These are phyloP conservation scores for Colletotrichum agaves DNA, from an alignment of 2,329 filamentous ascomycete species.

Conservation along the genomic window DNA sequence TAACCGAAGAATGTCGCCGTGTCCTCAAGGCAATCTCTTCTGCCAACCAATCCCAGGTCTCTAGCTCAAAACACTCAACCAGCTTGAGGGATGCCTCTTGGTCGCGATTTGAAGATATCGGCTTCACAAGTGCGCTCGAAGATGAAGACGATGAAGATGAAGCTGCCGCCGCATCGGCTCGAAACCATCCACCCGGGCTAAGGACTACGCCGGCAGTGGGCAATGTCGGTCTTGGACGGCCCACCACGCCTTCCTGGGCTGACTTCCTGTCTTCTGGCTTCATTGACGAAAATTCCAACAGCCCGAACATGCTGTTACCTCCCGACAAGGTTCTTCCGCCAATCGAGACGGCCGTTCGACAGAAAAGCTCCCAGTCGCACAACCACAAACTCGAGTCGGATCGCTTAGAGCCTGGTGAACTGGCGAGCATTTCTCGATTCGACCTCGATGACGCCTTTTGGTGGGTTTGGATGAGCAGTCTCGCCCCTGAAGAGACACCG, in stretches of 20 bases:
- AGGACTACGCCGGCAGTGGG: conserved; percentile 75
- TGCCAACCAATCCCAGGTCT: conserved; percentile 85
- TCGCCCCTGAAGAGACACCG: conserved; percentile 88
- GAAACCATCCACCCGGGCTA: conserved; percentile 59
- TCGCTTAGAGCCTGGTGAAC: conserved; percentile 86
- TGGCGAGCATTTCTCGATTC: conserved; percentile 88
- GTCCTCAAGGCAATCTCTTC: conserved; percentile 90
- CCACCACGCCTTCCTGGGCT: conserved; percentile 97
- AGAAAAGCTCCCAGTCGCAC: conserved; percentile 89
- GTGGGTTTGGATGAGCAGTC: conserved; percentile 99
- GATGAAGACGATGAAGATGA: conserved; percentile 76
- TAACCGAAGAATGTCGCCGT: conserved; percentile 94
- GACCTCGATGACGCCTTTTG: conserved; percentile 96
- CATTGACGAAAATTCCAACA: conserved; percentile 75
- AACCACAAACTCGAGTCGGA: conserved; percentile 76
- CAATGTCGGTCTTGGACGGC: conserved; percentile 75
- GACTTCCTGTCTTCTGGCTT: conserved; percentile 97
- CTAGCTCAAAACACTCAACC: conserved; percentile 76
- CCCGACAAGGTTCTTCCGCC: conserved; percentile 92
- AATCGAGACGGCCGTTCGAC: conserved; percentile 76
- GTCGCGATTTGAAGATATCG: conserved; percentile 96
- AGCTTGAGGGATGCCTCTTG: conserved; percentile 87
- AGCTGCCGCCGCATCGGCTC: conserved; percentile 50
- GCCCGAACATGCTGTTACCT: conserved; percentile 80
- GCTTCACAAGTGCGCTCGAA: conserved; percentile 81